Conservation (phyloP, 148 eudicot species). For the Pharnaceum exiguum region DNA sequence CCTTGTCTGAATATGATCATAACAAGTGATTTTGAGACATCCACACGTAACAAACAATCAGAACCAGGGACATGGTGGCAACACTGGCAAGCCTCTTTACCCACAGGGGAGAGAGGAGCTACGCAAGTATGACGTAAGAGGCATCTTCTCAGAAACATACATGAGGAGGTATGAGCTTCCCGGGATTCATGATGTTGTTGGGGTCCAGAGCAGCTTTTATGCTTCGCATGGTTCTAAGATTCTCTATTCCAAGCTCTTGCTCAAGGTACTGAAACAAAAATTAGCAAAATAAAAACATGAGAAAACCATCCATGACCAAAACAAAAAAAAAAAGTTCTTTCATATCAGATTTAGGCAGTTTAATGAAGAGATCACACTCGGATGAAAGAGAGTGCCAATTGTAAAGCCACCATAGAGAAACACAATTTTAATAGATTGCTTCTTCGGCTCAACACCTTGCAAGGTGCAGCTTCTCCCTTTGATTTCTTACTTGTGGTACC, state of each 20-base stretch:
- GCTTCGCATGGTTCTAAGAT: slow-evolving; percentile 75
- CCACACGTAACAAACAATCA: no score
- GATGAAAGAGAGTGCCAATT: no score
- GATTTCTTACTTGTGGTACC: no score
- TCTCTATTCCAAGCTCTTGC: slow-evolving; percentile 85
- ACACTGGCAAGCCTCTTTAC: neutral
- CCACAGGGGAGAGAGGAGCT: neutral
- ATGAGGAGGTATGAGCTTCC: slow-evolving; percentile 93
- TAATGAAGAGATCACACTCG: no score
- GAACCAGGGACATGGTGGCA: neutral
- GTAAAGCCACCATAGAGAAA: no score
- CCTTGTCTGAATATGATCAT: no score
- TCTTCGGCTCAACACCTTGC: no score
- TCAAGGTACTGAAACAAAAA: slow-evolving; percentile 66
- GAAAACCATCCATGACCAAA: neutral
- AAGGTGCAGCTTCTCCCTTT: no score
- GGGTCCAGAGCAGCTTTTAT: slow-evolving; percentile 90
- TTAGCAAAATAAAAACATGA: neutral
- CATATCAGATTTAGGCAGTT: no score
- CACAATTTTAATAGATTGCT: no score
- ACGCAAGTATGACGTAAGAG: neutral
- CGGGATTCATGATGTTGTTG: slow-evolving; percentile 90
- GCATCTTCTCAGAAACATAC: slow-evolving; percentile 54
- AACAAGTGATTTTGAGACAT: no score
- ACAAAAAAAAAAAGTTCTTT: neutral